Conservation (phyloP, 2,329 filamentous ascomycete species). For the Magnaporthiopsis poae region DNA sequence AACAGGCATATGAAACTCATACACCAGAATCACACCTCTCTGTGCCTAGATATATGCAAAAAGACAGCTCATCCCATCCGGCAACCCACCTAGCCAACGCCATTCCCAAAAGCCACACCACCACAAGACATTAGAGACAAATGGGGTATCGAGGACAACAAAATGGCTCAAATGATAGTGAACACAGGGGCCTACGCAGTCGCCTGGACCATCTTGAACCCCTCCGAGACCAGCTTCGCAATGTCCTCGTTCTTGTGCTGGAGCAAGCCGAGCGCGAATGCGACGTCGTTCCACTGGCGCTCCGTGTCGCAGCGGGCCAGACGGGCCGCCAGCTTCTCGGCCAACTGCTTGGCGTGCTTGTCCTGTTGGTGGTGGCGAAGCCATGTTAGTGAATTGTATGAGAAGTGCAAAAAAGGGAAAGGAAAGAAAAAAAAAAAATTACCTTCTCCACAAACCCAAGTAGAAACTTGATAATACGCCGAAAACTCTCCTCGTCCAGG, state of each 20-base stretch:
- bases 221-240: slow-evolving; percentile 61
- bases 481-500: slow-evolving; percentile 77
- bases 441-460: slow-evolving; percentile 97
- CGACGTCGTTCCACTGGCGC: slow-evolving; percentile 94
- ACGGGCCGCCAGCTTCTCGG: slow-evolving; percentile 82
- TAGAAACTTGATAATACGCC: slow-evolving; percentile 80
- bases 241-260: slow-evolving; percentile 93
- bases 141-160: background rate
- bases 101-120: background rate
- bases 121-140: background rate
- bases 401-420: background rate
- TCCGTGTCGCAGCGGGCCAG: slow-evolving; percentile 80
- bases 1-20: slow-evolving; percentile 1
- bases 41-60: background rate
- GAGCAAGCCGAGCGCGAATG: slow-evolving; percentile 77
- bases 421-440: slow-evolving; percentile 20
- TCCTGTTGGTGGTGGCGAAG: slow-evolving; percentile 46
- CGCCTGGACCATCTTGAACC: slow-evolving; percentile 62
- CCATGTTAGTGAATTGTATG: background rate
- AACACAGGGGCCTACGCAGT: slow-evolving; percentile 32
- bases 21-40: background rate
- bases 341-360: slow-evolving; percentile 89
- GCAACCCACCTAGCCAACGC: background rate
- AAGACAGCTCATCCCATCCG: background rate
- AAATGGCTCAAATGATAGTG: background rate